Base-by-base conservation (phyloP, 495 filamentous ascomycete genomes). In the Trichoderma gamsii region DNA sequence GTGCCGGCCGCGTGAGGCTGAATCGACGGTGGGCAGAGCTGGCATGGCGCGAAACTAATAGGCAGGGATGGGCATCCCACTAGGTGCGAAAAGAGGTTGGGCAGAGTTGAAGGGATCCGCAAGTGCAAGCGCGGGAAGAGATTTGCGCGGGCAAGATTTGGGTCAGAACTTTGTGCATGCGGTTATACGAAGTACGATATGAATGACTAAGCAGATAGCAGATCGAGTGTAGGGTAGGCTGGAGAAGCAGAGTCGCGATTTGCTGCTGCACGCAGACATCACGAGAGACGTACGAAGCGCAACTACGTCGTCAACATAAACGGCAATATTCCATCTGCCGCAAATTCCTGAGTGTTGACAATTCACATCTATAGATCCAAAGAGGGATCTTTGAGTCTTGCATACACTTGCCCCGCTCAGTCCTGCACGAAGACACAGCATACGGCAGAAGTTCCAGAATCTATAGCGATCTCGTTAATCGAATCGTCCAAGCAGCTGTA, bases 1-100 rank as follows among this genome's bases (percentile, higher is more conserved):
- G 44, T 16, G 15, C n/a, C 13, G 44, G n/a, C 44, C 29, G n/a
- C n/a, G 56, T 61, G 56, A 61, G 56, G 56, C 56, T 61, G 56
- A 61, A 61, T 61, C 56, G n/a, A 56, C 51, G 56, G 44, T 49
- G 13, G 44, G 44, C 13, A 49, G 44, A 29, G 25, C 27, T 29
- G 25, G 5, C 11, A 32, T 2, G n/a, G 25, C 21, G 21, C 51
- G 56, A 11, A 32, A 16, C 23, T 32, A 29, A 4, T 7, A 38
- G 56, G 21, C 56, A 61, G 56, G 56, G 56, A 61, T 61, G 8
- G 25, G 23, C 23, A 3, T 32, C 29, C 16, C 56, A 32, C 16
- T 13, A 32, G 25, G 25, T 21, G 56, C 25, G 3, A 21, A 61
- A 52, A 23, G 8, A 52, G 49, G 4, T 23, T 52, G 49, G 21